Base-by-base conservation (phyloP, 108 stramenopile species). In the Phaeodactylum tricornutum region DNA sequence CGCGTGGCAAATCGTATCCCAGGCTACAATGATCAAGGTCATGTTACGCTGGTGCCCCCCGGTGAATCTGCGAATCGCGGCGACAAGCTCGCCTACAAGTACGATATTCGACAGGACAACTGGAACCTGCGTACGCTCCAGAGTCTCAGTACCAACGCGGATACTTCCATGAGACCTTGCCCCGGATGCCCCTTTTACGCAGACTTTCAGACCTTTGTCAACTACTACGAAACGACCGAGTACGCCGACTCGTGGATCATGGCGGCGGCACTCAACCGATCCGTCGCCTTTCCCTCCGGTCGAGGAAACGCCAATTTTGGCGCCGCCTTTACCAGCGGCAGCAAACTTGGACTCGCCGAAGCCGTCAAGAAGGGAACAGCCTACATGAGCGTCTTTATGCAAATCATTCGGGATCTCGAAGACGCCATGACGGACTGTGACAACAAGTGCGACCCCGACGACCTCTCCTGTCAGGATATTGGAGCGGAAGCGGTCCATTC, bases 241-340 rank as follows among this genome's bases (percentile, higher is more conserved):
- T 80, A 80, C 46, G 79, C 64, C n/a, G 57, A 76, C 32, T 38
- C 69, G 19, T 66, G 71, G 63, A 61, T 76, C 37, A 47, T 39
- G 11, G 61, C 67, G 9, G 79, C 74, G 29, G 63, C 75, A 26
- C 39, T 52, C 12, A 66, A n/a, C n/a, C n/a, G n/a, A n/a, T n/a
- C n/a, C n/a, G n/a, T n/a, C n/a, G n/a, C n/a, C n/a, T n/a, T 34
- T 34, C 12, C 8, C 33, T n/a, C n/a, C n/a, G n/a, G n/a, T 22
- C 44, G 44, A 2, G 44, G 44, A 45, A 22, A 45, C 8, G 44
- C 44, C 8, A 21, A 45, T 3, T 45, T 45, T 22, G 17, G 20
- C 14, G 44, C 38, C 7, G 4, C 21, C 19, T 40, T 16, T 16
- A 16, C 17, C 38, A 40, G 2, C 21, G 38, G 38, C 3, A 20